These are phyloP conservation scores for Podaxis pistillaris DNA, from an alignment of 768 basidiomycete genomes.

Conservation along the genomic window DNA sequence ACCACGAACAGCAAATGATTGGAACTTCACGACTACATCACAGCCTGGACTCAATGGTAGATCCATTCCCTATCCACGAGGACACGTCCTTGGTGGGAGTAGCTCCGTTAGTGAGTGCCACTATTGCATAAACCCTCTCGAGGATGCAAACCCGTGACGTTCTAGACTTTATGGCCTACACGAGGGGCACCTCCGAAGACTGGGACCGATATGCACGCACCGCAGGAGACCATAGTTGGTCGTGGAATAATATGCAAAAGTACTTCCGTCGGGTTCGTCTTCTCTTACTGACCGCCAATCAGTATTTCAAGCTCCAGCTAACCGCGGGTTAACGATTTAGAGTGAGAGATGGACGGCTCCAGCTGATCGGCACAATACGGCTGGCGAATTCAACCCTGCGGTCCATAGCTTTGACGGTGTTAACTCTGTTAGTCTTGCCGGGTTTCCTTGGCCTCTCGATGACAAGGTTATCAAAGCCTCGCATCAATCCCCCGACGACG, in stretches of 20 bases:
- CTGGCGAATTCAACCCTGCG: constrained; percentile 31
- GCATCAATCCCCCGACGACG: constrained; percentile 5
- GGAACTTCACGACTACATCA: constrained; percentile 27
- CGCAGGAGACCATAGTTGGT: constrained; percentile 49
- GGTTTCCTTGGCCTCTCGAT: constrained; percentile 27
- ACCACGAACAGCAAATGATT: constrained; percentile 22
- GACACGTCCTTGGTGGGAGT: constrained; percentile 27
- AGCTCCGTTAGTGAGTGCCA: constrained; percentile 27
- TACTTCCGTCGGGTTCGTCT: constrained; percentile 27
- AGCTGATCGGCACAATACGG: constrained; percentile 30
- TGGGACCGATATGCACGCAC: constrained; percentile 52
- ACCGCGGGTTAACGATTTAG: constrained; percentile 14
- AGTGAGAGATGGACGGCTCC: constrained; percentile 28
- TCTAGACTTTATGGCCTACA: constrained; percentile 28
- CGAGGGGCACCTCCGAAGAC: constrained; percentile 39
- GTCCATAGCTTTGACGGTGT: constrained; percentile 32
- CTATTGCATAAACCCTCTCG: constrained; percentile 14
- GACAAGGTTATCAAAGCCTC: constrained; percentile 21
- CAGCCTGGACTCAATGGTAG: constrained; percentile 25
- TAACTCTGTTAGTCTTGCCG: constrained; percentile 29
- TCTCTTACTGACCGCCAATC: not conserved
- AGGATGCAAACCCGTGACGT: not conserved
- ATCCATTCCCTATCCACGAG: constrained; percentile 23
- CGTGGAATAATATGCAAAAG: constrained; percentile 28
- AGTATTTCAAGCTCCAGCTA: constrained; percentile 17